phyloP scores from a whole-genome alignment of 345 rosid genomes.

The Viola odorata region DNA sequence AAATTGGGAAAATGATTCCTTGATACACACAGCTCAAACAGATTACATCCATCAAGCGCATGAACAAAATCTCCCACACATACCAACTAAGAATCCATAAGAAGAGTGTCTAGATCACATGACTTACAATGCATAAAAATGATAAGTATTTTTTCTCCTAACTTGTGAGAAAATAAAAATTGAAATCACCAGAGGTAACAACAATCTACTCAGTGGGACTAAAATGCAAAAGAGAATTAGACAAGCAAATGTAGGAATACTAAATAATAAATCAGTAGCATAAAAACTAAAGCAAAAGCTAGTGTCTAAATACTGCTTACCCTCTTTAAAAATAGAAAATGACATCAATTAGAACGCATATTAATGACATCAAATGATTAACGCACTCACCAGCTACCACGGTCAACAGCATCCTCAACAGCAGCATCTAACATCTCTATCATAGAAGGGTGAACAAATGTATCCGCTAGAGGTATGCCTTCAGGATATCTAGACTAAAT shows the following conservation, averaged over 20 bases:
- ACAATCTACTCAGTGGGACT: too few species aligned
- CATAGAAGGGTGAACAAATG: conserved; percentile 78
- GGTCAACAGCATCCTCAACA: conserved; percentile 81
- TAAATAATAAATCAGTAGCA: too few species aligned
- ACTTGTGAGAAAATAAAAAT: too few species aligned
- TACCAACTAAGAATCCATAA: neutral
- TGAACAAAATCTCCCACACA: neutral
- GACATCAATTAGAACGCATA: too few species aligned
- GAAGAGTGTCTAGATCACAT: neutral
- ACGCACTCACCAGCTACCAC: conserved; percentile 73
- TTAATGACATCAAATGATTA: neutral
- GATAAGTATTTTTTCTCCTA: too few species aligned
- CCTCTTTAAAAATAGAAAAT: too few species aligned
- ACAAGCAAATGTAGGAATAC: too few species aligned
- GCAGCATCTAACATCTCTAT: conserved; percentile 84
- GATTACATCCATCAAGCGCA: conserved; percentile 4
- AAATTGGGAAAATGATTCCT: neutral
- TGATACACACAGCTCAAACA: neutral
- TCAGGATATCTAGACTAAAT: conserved; percentile 96
- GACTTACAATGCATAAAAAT: too few species aligned
- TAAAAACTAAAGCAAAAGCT: too few species aligned
- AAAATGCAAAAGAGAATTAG: too few species aligned
- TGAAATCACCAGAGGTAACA: too few species aligned
- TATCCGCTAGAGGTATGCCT: conserved; percentile 64
- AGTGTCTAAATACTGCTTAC: too few species aligned